Base-by-base conservation (phyloP, 805 yeast species). In the Tetrapisispora phaffii region DNA sequence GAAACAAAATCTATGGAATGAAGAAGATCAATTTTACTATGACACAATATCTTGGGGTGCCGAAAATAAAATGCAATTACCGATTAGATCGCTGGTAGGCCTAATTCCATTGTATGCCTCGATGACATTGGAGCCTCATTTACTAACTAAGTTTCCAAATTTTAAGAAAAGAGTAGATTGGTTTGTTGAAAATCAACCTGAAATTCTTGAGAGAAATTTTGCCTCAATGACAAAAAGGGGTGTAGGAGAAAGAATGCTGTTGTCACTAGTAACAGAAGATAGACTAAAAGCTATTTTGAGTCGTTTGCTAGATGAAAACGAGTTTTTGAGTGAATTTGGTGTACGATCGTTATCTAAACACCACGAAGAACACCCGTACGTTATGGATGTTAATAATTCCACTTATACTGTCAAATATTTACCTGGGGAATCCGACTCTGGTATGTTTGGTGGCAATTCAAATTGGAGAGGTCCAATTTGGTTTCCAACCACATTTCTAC, bases 401-500 rank as follows among this genome's bases (percentile, higher is more conserved):
- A 69, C 73, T 34, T 88, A 80, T 64, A 68, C 71, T 38, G 89
- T 86, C 28, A 74, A 75, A 47, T 86, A 87, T 63, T 74, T 86
- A 44, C 82, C 95, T 5, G 96, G 95, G 26, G 95, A 86, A 59
- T 83, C 94, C 24, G 90, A 86, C 59, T 82, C 94, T 6, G 95
- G 95, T 5, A 76, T 89, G 77, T 88, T 88, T 73, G 97, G 97
- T 42, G 97, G 97, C 47, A 88, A 88, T 63, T 87, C 96, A 20
- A 88, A 88, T 66, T 88, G 97, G 97, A 75, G 97, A 63, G 97
- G 97, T 2, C 96, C 97, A 15, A 87, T 88, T 54, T 88, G 97
- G 97, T 87, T 88, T 72, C 95, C 97, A 19, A 85, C 85, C 12
- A 88, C 83, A 57, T 88, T 88, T 63, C 69, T 88, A 49, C 68